A percentile compares a stretch with the other conserved stretches of the same genome.
These are phyloP conservation scores for Clarireedia homoeocarpa DNA, from an alignment of 2,329 filamentous ascomycete genomes.

Conservation along the genomic window DNA sequence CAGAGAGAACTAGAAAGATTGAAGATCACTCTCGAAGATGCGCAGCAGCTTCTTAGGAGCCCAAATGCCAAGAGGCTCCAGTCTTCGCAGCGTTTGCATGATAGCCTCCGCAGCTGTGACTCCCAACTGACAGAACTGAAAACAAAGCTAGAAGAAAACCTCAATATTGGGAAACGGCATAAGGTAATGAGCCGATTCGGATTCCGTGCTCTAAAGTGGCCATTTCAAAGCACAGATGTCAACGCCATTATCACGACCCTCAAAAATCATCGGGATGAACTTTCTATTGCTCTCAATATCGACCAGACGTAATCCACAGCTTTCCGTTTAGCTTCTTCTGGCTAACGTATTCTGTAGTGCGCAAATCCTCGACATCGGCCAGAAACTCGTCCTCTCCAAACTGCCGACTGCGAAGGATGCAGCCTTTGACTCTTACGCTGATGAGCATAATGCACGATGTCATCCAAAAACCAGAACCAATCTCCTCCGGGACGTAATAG, in stretches of 20 bases:
- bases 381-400: too few relatives aligned
- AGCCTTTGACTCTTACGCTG: too few relatives aligned
- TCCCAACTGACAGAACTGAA: constrained; percentile 22
- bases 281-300: constrained; percentile 29
- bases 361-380: too few relatives aligned
- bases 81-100: constrained; percentile 21
- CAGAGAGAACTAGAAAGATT: constrained; percentile 25
- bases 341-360: constrained; percentile 2
- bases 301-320: constrained; percentile 33
- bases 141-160: constrained; percentile 22
- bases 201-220: constrained; percentile 17
- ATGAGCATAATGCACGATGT: too few relatives aligned
- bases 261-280: constrained; percentile 21
- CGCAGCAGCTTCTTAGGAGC: constrained; percentile 24
- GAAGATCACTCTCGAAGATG: constrained; percentile 21
- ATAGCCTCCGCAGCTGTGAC: constrained; percentile 16
- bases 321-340: too few relatives aligned
- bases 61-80: constrained; percentile 24
- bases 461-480: too few relatives aligned
- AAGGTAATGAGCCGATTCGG: constrained; percentile 30
- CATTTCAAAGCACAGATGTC: constrained; percentile 31
- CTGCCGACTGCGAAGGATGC: too few relatives aligned
- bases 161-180: constrained; percentile 16
- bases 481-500: too few relatives aligned
- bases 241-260: constrained; percentile 25